Evolutionary conservation across 768 basidiomycete species (phyloP).

Genomic region (Coprinellus micaceus): DNA sequence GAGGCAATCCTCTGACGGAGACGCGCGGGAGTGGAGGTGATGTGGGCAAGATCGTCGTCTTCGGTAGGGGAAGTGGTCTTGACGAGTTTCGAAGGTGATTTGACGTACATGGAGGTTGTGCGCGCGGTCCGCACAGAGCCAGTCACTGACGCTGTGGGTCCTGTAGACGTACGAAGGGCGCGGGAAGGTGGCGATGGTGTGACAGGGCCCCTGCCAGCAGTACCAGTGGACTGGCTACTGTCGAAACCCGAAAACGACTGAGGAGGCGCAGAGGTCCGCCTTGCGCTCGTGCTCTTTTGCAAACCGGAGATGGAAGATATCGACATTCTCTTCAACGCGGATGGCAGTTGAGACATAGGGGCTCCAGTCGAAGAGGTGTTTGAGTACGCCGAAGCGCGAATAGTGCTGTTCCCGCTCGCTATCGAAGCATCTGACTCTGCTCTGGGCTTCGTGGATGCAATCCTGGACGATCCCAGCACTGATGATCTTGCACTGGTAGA

Average conservation of each 20-base stretch:
- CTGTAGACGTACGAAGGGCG: constrained; percentile 5
- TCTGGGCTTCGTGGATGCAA: constrained; percentile 47
- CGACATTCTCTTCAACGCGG: constrained; percentile 33
- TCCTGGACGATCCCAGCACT: constrained; percentile 27
- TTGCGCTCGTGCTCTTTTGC: constrained; percentile 9
- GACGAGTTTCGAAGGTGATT: constrained; percentile 17
- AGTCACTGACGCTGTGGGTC: constrained; percentile 19
- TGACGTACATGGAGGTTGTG: constrained; percentile 22
- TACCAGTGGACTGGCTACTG: constrained; percentile 16
- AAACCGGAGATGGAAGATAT: constrained; percentile 31
- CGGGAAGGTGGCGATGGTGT: constrained; percentile 25
- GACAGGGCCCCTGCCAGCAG: constrained; percentile 16
- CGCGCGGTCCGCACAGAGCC: constrained; percentile 23
- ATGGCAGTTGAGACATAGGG: constrained; percentile 36
- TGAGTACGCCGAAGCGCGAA: constrained; percentile 32
- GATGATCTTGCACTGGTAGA: constrained; percentile 40
- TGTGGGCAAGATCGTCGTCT: constrained; percentile 12
- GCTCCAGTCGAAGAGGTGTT: constrained; percentile 51
- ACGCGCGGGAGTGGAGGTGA: constrained; percentile 27
- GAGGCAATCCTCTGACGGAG: constrained; percentile 41
- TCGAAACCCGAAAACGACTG: constrained; percentile 26
- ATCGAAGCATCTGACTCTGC: constrained; percentile 49
- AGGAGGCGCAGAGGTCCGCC: constrained; percentile 38
- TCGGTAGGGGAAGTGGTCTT: too few relatives aligned
- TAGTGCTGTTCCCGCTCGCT: constrained; percentile 47